Evolutionary conservation across 768 basidiomycete species (phyloP).

Genomic region (Russula virescens): DNA sequence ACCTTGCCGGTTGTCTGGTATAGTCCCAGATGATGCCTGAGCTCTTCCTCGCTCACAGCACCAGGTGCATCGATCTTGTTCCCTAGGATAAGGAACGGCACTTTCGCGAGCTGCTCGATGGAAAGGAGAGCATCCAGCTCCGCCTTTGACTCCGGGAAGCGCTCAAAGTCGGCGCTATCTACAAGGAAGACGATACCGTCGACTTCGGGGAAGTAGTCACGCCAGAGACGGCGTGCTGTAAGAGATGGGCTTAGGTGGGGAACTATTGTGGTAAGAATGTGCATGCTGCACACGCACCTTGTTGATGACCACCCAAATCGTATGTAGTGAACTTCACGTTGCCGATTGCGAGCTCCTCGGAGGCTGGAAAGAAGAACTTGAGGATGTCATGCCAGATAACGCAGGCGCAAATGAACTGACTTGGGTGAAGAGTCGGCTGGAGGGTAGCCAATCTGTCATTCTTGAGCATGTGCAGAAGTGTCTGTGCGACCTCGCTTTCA

Average conservation of each 20-base stretch:
- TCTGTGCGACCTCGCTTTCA: constrained; percentile 41
- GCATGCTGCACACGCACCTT: constrained; percentile 49
- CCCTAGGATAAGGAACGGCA: constrained; percentile 96
- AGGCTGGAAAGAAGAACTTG: constrained; percentile 50
- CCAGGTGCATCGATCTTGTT: constrained; percentile 99
- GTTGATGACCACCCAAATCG: constrained; percentile 96
- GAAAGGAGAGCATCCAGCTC: constrained; percentile 94
- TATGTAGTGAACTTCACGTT: constrained; percentile 99
- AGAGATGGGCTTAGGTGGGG: neutral
- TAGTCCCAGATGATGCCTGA: constrained; percentile 89
- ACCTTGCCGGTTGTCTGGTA: constrained; percentile 99
- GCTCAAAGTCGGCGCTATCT: constrained; percentile 94
- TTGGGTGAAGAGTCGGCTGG: constrained; percentile 97
- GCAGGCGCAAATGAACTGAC: constrained; percentile 42
- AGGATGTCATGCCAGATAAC: constrained; percentile 10
- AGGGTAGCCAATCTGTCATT: constrained; percentile 96
- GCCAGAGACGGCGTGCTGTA: constrained; percentile 93
- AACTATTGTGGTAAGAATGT: neutral
- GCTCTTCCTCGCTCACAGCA: constrained; percentile 95
- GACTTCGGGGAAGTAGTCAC: constrained; percentile 99
- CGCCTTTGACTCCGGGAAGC: constrained; percentile 93
- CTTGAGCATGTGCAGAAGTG: constrained; percentile 97
- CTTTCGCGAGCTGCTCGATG: constrained; percentile 92
- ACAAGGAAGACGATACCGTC: constrained; percentile 98
- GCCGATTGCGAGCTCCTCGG: constrained; percentile 97